A percentile compares a stretch with the other conserved stretches of the same genome.
Evolutionary conservation across 2,329 filamentous ascomycete genomes (phyloP).

Genomic region (Neonectria punicea): DNA sequence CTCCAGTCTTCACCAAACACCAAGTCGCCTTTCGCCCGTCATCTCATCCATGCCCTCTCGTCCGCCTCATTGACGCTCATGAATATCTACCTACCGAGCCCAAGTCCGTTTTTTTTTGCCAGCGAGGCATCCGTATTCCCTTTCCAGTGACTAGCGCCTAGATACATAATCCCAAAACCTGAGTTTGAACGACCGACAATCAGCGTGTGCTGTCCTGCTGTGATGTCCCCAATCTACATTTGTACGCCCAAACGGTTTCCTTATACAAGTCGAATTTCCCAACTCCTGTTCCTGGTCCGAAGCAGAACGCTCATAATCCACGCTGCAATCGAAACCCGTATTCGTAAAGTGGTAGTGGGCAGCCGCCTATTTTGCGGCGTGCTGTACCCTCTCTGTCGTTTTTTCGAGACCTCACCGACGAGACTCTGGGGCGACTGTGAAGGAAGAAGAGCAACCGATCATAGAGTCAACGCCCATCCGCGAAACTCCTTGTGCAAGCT

Average conservation of each 20-base stretch:
- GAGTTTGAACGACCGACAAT: slow-evolving; percentile 27
- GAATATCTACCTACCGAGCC: slow-evolving; percentile 27
- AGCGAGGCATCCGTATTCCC: slow-evolving; percentile 30
- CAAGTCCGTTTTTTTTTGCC: slow-evolving; percentile 26
- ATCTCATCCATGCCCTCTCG: slow-evolving; percentile 13
- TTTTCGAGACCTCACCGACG: slow-evolving; percentile 14
- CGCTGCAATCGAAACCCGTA: slow-evolving; percentile 25
- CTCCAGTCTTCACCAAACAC: slow-evolving; percentile 8
- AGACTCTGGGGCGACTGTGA: slow-evolving; percentile 26
- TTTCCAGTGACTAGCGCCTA: slow-evolving; percentile 32
- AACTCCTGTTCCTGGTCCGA: slow-evolving; percentile 39
- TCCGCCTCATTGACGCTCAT: slow-evolving; percentile 18
- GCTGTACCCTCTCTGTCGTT: slow-evolving; percentile 29
- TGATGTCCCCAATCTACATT: slow-evolving; percentile 36
- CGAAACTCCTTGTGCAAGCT: slow-evolving; percentile 39
- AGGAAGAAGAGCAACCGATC: slow-evolving; percentile 39
- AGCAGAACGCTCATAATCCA: slow-evolving; percentile 28
- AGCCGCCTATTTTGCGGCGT: slow-evolving; percentile 27
- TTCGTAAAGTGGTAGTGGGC: slow-evolving; percentile 7
- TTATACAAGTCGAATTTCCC: slow-evolving; percentile 31
- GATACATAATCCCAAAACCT: slow-evolving; percentile 13
- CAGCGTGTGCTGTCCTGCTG: slow-evolving; percentile 36
- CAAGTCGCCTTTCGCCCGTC: slow-evolving; percentile 1
- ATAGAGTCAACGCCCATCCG: slow-evolving; percentile 43
- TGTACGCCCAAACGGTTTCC: slow-evolving; percentile 26